These are phyloP conservation scores for Malus fusca DNA, from an alignment of 306 rosid genomes.

Conservation along the genomic window DNA sequence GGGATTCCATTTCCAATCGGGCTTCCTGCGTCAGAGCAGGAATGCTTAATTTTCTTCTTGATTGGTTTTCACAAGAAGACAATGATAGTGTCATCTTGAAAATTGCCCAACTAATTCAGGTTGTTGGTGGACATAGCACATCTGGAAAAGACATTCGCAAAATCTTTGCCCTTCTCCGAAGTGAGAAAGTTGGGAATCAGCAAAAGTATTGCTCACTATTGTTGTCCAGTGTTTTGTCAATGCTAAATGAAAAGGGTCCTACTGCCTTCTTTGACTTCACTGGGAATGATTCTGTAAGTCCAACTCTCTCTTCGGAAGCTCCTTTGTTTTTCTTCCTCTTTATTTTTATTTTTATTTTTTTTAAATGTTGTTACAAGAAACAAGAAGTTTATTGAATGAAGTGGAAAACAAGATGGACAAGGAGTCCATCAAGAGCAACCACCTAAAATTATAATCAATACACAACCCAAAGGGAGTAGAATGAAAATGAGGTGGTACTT, in stretches of 20 bases:
- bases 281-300: slow-evolving; percentile 84
- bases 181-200: slow-evolving; percentile 75
- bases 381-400: neutral
- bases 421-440: neutral
- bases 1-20: slow-evolving; percentile 86
- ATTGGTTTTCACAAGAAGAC: slow-evolving; percentile 86
- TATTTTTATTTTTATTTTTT: neutral
- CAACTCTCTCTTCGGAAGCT: neutral
- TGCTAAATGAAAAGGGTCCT: slow-evolving; percentile 94
- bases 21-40: slow-evolving; percentile 98
- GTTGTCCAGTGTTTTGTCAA: slow-evolving; percentile 72
- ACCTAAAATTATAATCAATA: neutral
- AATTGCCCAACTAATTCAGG: slow-evolving; percentile 82
- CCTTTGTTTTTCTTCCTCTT: neutral
- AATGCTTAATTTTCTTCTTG: slow-evolving; percentile 90
- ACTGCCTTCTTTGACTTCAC: slow-evolving; percentile 90
- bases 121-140: slow-evolving; percentile 94
- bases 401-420: neutral
- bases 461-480: neutral
- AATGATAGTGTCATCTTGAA: slow-evolving; percentile 57
- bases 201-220: slow-evolving; percentile 77
- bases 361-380: neutral
- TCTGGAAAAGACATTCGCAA: slow-evolving; percentile 98
- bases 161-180: slow-evolving; percentile 84
- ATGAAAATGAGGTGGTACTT: neutral